Evolutionary conservation across 192 early-diverging fungal genomes (phyloP), one percentile per base, ranked within the genome.

Genomic region (Backusella circina): DNA sequence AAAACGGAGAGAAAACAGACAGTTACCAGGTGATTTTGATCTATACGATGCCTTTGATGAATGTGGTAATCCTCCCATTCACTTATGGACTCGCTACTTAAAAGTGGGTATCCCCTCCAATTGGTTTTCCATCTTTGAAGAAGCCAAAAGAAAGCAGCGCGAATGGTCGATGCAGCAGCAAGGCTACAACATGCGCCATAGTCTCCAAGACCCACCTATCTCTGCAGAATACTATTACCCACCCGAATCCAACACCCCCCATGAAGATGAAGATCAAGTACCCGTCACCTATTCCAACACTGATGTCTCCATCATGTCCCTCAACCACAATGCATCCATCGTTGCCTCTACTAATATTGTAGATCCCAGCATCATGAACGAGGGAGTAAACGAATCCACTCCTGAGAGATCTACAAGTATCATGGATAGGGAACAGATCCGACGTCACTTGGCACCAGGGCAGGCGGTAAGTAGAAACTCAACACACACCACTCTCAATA

Each of bases 111-210:
- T 79, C 13, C 81, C 81, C 12, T 21, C 31, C 15, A 82, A 82
- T 51, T 82, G 81, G 81, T 79, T 78, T 51, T 44, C 54, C 5
- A 72, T 82, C 41, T 78, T 82, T 64, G 81, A 82, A 57, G 81
- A 82, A 73, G 81, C 77, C 31, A 73, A 78, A 38, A 47, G 72
- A 26, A 75, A 70, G 54, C 79, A 80, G 51, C 64, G 79, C 7
- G 70, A 75, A 31, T 80, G 79, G 79, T 33, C 18, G 31, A 54
- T 72, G 32, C 64, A 71, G 44, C 65, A 71, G 26, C 61, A 76
- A 65, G 67, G 57, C 16, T 41, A 65, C 18, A 10, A 65, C 18
- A 10, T 12, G 2, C 65, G 31, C 5, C 21, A 10, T 18, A 65
- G 28, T 67, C 30, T 21, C 15, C 31, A 30, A 21, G 64, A 30